Evolutionary conservation across 371 early-diverging fungal species (phyloP).

Genomic region (Lichtheimia corymbifera): DNA sequence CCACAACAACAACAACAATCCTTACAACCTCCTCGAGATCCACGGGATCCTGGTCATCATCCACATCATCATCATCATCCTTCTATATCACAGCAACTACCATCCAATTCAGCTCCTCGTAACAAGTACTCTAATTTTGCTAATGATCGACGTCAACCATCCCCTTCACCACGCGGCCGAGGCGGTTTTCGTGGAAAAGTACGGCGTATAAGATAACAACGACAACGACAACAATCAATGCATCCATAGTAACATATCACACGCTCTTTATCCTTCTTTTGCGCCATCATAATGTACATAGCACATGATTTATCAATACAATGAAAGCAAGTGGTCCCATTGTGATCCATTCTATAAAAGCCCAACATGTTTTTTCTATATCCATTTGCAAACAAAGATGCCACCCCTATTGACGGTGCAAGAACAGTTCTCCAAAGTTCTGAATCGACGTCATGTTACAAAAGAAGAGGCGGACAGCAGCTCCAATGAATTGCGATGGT

Average conservation of each 20-base stretch:
- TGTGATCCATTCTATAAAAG: no score
- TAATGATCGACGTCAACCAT: not conserved
- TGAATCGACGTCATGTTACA: constrained; percentile 17
- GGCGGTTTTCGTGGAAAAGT: not conserved
- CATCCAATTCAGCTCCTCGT: not conserved
- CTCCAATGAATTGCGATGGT: constrained; percentile 17
- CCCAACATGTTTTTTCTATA: no score
- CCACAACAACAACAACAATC: not conserved
- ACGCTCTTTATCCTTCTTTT: no score
- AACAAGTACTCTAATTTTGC: not conserved
- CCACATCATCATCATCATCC: constrained; percentile 9
- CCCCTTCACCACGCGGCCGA: not conserved
- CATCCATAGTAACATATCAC: no score
- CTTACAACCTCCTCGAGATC: not conserved
- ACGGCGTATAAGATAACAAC: no score
- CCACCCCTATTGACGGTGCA: not conserved
- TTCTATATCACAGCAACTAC: not conserved
- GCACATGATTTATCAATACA: no score
- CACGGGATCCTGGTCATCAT: not conserved
- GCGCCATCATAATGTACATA: no score
- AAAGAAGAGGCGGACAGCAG: constrained; percentile 25
- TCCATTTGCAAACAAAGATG: not conserved
- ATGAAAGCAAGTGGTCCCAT: no score
- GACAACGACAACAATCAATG: no score
- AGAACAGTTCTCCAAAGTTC: constrained; percentile 15